Conservation (phyloP, 2,329 filamentous ascomycete species). For the Cladosporium sp. region DNA sequence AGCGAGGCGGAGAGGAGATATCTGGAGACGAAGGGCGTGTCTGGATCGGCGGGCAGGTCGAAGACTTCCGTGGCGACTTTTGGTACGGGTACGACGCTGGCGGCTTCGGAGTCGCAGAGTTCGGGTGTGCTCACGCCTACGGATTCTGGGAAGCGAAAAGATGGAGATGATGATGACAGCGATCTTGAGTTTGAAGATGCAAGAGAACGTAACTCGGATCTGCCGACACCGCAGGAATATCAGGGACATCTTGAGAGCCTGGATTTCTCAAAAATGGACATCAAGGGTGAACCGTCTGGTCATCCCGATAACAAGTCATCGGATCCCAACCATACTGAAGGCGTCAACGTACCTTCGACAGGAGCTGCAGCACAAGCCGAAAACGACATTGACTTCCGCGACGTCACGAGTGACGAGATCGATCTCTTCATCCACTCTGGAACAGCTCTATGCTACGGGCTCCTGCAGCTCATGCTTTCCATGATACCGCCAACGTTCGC, state of each 20-base stretch:
- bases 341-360: conserved; percentile 9
- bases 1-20: conserved; percentile 65
- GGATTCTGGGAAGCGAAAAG: background rate
- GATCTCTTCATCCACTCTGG: conserved; percentile 88
- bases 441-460: conserved; percentile 81
- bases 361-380: conserved; percentile 20
- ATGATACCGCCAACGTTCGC: conserved; percentile 87
- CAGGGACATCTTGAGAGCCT: conserved; percentile 38
- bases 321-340: background rate
- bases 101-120: conserved; percentile 9
- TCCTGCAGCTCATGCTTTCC: conserved; percentile 79
- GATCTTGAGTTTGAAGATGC: conserved; percentile 54
- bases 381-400: conserved; percentile 52
- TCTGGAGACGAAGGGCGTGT: conserved; percentile 24
- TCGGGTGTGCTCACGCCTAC: conserved; percentile 16
- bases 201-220: conserved; percentile 42
- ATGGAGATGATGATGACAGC: conserved; percentile 31
- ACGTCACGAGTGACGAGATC: conserved; percentile 63
- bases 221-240: conserved; percentile 43
- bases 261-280: conserved; percentile 21
- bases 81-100: conserved; percentile 5
- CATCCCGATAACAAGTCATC: background rate
- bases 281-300: conserved; percentile 7
- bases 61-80: conserved; percentile 10
- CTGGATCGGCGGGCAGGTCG: background rate